Evolutionary conservation across 768 basidiomycete species (phyloP).

Genomic region (Lanmaoa rubissima): DNA sequence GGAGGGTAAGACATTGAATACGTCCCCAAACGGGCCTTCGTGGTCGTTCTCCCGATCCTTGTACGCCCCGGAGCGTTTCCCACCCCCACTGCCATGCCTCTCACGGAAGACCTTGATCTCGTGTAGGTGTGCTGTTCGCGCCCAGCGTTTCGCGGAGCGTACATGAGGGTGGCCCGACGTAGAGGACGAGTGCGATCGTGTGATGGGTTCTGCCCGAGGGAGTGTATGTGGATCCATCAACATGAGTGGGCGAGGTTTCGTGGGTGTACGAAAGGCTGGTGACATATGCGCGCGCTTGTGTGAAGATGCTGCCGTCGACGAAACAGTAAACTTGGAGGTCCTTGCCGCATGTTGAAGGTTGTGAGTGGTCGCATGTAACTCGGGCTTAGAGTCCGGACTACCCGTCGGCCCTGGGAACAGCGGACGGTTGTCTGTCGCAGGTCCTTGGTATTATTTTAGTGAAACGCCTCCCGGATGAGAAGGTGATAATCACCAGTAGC

Average conservation of each 20-base stretch:
- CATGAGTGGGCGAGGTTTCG: constrained; percentile 12
- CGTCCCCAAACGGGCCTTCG: constrained; percentile 9
- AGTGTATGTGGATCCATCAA: constrained; percentile 26
- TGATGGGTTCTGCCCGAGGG: constrained; percentile 17
- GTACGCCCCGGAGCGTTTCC: constrained; percentile 3
- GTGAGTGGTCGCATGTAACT: not conserved
- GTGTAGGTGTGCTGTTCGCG: constrained; percentile 66
- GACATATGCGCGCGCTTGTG: constrained; percentile 9
- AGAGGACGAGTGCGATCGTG: constrained; percentile 24
- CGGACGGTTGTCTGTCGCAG: not conserved
- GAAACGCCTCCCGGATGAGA: not conserved
- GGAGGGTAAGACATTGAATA: constrained; percentile 8
- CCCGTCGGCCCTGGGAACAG: not conserved
- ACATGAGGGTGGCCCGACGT: constrained; percentile 9
- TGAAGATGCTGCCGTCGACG: not conserved
- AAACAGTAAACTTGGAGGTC: not conserved
- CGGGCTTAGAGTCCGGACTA: not conserved
- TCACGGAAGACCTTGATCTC: constrained; percentile 43
- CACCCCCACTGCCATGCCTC: constrained; percentile 8
- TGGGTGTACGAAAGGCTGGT: constrained; percentile 21
- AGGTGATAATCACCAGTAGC: constrained; percentile 7
- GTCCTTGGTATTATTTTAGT: not conserved
- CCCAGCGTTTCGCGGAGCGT: constrained; percentile 54
- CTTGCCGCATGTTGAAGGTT: not conserved
- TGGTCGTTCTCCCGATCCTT: constrained; percentile 14